Evolutionary conservation across 768 basidiomycete genomes (phyloP).

Genomic region (Tricholomella constricta): DNA sequence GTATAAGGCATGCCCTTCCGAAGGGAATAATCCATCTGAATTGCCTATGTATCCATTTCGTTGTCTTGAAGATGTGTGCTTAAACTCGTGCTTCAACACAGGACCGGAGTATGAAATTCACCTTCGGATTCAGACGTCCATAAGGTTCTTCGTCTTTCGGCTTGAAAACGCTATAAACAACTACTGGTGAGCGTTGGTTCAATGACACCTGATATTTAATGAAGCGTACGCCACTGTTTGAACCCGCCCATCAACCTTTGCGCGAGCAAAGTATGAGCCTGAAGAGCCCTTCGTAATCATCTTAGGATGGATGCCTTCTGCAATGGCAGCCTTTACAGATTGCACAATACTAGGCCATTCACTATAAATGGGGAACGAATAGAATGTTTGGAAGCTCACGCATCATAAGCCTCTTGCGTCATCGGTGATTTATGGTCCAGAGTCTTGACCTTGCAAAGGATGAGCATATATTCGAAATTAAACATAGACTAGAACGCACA

Average conservation of each 20-base stretch:
- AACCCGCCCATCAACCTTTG: constrained; percentile 72
- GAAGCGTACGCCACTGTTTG: constrained; percentile 79
- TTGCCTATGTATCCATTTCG: constrained; percentile 88
- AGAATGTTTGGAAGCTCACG: constrained; percentile 40
- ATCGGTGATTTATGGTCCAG: constrained; percentile 79
- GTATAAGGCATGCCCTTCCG: constrained; percentile 86
- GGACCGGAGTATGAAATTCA: constrained; percentile 20
- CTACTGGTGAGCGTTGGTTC: background rate
- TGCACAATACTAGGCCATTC: constrained; percentile 54
- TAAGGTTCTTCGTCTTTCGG: constrained; percentile 93
- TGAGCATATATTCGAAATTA: background rate
- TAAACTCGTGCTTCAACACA: background rate
- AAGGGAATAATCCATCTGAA: constrained; percentile 91
- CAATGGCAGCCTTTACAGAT: constrained; percentile 68
- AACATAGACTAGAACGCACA: constrained; percentile 29
- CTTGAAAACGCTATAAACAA: constrained; percentile 72
- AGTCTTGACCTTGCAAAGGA: constrained; percentile 60
- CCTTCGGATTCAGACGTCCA: constrained; percentile 86
- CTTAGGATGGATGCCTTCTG: constrained; percentile 82
- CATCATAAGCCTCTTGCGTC: constrained; percentile 71
- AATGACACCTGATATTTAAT: background rate
- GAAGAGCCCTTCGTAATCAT: constrained; percentile 90
- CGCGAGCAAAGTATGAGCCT: constrained; percentile 90
- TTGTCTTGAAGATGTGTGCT: constrained; percentile 51
- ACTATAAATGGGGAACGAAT: constrained; percentile 2